Percentiles rank a stretch among this genome's conserved stretches.
These are phyloP conservation scores for Sugiyamaella novakii DNA, from an alignment of 1,139 yeast species.

Conservation along the genomic window DNA sequence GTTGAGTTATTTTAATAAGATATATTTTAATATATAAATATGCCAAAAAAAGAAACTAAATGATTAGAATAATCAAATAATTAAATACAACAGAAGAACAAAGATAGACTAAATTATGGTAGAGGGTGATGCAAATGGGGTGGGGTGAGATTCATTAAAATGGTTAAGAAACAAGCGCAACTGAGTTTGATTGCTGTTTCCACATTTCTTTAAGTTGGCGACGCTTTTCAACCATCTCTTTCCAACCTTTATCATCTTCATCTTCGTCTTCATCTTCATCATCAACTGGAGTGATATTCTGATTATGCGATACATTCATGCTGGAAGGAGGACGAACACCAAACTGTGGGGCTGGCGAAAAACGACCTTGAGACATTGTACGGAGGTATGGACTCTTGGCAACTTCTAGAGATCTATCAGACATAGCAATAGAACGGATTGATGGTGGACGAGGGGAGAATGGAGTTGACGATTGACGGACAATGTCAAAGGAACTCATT, in stretches of 20 bases:
- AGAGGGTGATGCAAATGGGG: background rate
- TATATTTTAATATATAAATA: constrained; percentile 4
- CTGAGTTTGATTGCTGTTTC: constrained; percentile 26
- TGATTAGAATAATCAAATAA: background rate
- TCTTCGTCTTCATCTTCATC: constrained; percentile 41
- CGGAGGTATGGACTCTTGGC: constrained; percentile 16
- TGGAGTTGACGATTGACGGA: constrained; percentile 21
- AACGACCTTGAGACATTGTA: constrained; percentile 1
- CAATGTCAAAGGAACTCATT: constrained; percentile 29
- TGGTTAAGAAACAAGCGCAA: constrained; percentile 19
- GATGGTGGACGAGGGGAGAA: constrained; percentile 31
- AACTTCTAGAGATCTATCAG: constrained; percentile 29
- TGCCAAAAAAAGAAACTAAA: constrained; percentile 1
- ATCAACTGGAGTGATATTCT: constrained; percentile 13
- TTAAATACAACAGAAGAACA: background rate
- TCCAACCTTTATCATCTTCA: constrained; percentile 42
- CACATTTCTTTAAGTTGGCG: constrained; percentile 36
- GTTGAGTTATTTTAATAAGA: background rate
- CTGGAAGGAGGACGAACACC: constrained; percentile 14
- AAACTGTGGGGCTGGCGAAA: constrained; percentile 13
- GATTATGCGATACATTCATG: constrained; percentile 4
- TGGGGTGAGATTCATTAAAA: too few relatives aligned
- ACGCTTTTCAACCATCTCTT: constrained; percentile 38
- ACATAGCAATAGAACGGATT: constrained; percentile 32
- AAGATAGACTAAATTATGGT: background rate